Evolutionary conservation across 495 filamentous ascomycete genomes (phyloP).

Genomic region (Thermothielavioides terrestris): DNA sequence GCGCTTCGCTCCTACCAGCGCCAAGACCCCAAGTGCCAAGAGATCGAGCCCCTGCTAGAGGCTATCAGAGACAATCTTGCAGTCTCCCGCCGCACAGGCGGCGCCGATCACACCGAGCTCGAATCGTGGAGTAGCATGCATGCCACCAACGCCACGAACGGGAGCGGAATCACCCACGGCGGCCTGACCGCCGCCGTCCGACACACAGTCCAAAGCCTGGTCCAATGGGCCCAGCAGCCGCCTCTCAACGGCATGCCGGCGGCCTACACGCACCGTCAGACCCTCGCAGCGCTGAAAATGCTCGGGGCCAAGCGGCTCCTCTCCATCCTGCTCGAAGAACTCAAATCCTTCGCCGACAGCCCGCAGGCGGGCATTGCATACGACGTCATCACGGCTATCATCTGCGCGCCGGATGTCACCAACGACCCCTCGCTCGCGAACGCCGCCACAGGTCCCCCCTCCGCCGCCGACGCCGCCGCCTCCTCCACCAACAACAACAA

Average conservation of each 20-base stretch:
- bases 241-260: constrained; percentile 58
- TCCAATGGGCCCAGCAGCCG: constrained; percentile 62
- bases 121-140: constrained; percentile 57
- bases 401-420: constrained; percentile 57
- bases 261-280: constrained; percentile 70
- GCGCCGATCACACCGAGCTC: constrained; percentile 61
- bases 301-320: constrained; percentile 60
- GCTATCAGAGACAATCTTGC: constrained; percentile 60
- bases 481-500: constrained; percentile 27
- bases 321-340: constrained; percentile 56
- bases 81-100: constrained; percentile 54
- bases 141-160: background rate
- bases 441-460: constrained; percentile 8
- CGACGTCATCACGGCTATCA: constrained; percentile 63
- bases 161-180: constrained; percentile 34
- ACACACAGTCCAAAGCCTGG: constrained; percentile 56
- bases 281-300: constrained; percentile 57
- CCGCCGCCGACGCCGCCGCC: background rate
- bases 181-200: constrained; percentile 56
- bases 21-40: constrained; percentile 55
- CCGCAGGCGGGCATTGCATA: constrained; percentile 56
- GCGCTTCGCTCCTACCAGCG: constrained; percentile 64
- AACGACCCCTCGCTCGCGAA: constrained; percentile 37
- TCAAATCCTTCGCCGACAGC: constrained; percentile 42
- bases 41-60: constrained; percentile 63